Evolutionary conservation across 2,329 filamentous ascomycete genomes (phyloP).

Genomic region (Echinosphaeria canescens): DNA sequence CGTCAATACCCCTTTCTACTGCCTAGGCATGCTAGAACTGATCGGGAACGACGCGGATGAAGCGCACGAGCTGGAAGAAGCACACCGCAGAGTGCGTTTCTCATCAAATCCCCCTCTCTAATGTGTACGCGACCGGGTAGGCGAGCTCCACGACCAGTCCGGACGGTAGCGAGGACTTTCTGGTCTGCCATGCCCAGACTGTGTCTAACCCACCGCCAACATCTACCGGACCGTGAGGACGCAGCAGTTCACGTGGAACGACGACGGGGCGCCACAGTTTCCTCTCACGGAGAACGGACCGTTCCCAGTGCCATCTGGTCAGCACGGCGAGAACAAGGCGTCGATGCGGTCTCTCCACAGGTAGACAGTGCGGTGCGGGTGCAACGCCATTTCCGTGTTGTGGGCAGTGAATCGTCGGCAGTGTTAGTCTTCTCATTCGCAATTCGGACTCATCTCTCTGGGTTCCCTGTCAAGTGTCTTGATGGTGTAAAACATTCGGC

Average conservation of each 20-base stretch:
- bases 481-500: too few species aligned
- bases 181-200: conserved; percentile 14
- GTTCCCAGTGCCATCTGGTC: conserved; percentile 11
- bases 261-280: conserved; percentile 12
- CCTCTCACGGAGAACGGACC: conserved; percentile 13
- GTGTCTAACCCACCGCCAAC: conserved; percentile 11
- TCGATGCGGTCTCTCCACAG: conserved; percentile 2
- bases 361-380: too few species aligned
- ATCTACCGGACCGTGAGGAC: conserved; percentile 12
- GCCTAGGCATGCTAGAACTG: conserved; percentile 13
- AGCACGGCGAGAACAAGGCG: conserved; percentile 5
- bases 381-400: too few species aligned
- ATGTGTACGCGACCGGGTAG: conserved; percentile 13
- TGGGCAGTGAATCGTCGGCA: too few species aligned
- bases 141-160: conserved; percentile 13
- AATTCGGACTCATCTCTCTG: too few species aligned
- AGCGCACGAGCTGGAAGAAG: conserved; percentile 13
- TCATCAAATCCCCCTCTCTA: conserved; percentile 11
- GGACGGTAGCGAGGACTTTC: conserved; percentile 11
- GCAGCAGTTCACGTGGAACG: conserved; percentile 13
- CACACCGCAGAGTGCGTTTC: conserved; percentile 12
- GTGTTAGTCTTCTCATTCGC: too few species aligned
- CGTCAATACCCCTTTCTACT: conserved; percentile 15
- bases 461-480: too few species aligned
- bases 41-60: conserved; percentile 13